A percentile compares a stretch with the other conserved stretches of the same genome.
These are phyloP conservation scores for Trametes pubescens DNA, from an alignment of 1,284 basidiomycete species.

Conservation along the genomic window DNA sequence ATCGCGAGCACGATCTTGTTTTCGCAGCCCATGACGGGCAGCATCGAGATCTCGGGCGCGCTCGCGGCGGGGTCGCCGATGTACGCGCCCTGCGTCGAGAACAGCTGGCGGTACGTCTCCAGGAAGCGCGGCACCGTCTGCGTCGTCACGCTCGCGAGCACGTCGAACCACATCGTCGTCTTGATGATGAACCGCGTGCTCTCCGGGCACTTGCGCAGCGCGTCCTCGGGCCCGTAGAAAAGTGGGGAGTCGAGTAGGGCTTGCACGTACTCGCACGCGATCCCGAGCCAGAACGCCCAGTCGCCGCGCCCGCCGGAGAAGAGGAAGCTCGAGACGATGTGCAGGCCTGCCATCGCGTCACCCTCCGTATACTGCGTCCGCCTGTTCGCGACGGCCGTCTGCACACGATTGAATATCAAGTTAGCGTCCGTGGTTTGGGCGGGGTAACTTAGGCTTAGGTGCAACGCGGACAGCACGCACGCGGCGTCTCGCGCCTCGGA, in stretches of 20 bases:
- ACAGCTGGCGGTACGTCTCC: slow-evolving; percentile 62
- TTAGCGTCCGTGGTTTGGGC: slow-evolving; percentile 30
- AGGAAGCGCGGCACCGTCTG: slow-evolving; percentile 65
- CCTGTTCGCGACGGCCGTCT: slow-evolving; percentile 37
- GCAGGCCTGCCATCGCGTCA: slow-evolving; percentile 80
- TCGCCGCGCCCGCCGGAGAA: slow-evolving; percentile 75
- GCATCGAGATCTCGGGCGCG: slow-evolving; percentile 63
- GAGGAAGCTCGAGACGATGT: slow-evolving; percentile 75
- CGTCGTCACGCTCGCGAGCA: slow-evolving; percentile 77
- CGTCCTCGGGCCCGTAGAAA: slow-evolving; percentile 51
- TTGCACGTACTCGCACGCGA: slow-evolving; percentile 63
- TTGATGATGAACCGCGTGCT: slow-evolving; percentile 75
- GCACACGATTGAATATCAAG: slow-evolving; percentile 45
- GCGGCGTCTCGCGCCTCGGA: slow-evolving; percentile 58
- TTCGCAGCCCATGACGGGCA: slow-evolving; percentile 86
- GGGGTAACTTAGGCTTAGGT: slow-evolving; percentile 46
- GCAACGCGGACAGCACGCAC: slow-evolving; percentile 62
- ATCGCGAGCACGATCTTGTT: slow-evolving; percentile 80
- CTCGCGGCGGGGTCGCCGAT: slow-evolving; percentile 41
- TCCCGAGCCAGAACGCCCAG: slow-evolving; percentile 71
- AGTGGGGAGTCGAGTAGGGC: slow-evolving; percentile 49
- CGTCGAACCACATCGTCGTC: slow-evolving; percentile 87
- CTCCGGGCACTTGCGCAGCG: slow-evolving; percentile 55
- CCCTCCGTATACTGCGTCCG: slow-evolving; percentile 51
- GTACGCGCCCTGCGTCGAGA: slow-evolving; percentile 54